Base-by-base conservation (phyloP, 768 basidiomycete genomes). In the Sutorius australiensis region DNA sequence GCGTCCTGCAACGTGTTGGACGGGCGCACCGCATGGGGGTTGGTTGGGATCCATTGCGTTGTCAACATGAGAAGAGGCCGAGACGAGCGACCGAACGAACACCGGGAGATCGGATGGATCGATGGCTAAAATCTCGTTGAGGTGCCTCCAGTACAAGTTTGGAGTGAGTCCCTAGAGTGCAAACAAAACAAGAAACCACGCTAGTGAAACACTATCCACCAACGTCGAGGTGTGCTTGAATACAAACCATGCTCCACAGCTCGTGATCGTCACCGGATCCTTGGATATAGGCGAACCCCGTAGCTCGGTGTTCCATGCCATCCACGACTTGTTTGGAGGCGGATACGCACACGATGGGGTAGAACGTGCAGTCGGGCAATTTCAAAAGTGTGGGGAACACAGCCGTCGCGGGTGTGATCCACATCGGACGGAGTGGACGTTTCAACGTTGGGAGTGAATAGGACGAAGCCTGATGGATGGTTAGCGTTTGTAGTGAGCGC, bases 251-350 rank as follows among this genome's bases (percentile, higher is more conserved):
- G 28, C 85, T 80, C 93, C 92, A 95, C 6, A 88, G 74, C 68
- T 97, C 94, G 63, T 95, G 92, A 61, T 98, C 95, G 62, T 98
- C 95, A 0, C 94, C 95, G 0, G 89, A 91, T 1, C 95, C 95
- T 67, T 95, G 94, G 8, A 98, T 81, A 65, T 98, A 98, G 19
- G 83, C 75, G 65, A 86, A 97, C 0, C 89, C 90, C n/a, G 74
- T 70, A 9, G 74, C 57, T 1, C 86, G 79, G 19, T 87, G 75
- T 53, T 88, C 85, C 1, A 80, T 50, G 7, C 83, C 83, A 2
- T 82, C 80, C 6, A 72, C 63, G 6, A 86, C 75, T 57, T 83
- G 84, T 58, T 81, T 83, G 4, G 92, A 95, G 2, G 95, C 93
- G 3, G 90, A 93, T 11, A 94, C 70, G 67, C 93, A 97, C 27